Evolutionary conservation across 2,329 filamentous ascomycete genomes (phyloP).

Genomic region (Aspergillus aculeatus): DNA sequence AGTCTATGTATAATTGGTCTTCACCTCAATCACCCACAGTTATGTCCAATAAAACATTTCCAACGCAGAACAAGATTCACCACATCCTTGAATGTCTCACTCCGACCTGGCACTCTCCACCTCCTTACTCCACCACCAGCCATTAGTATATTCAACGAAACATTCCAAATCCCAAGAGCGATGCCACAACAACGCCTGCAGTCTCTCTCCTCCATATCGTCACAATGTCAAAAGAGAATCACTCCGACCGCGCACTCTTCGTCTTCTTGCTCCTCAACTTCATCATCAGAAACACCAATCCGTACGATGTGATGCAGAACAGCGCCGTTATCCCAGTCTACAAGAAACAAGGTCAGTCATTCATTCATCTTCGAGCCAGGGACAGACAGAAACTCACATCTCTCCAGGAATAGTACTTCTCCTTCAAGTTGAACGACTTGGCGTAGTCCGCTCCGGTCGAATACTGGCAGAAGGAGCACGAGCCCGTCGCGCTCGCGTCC

Average conservation of each 20-base stretch:
- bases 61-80: no score
- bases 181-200: no score
- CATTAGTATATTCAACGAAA: no score
- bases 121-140: no score
- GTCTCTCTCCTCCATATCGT: no score
- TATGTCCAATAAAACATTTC: no score
- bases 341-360: constrained; percentile 5
- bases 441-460: constrained; percentile 35
- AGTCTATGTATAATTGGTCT: no score
- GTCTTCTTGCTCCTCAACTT: constrained; percentile 50
- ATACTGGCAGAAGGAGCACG: constrained; percentile 35
- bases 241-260: constrained; percentile 43
- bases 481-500: constrained; percentile 26
- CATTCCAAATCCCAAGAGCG: no score
- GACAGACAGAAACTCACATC: constrained; percentile 29
- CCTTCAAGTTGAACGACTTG: constrained; percentile 32
- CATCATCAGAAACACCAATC: constrained; percentile 49
- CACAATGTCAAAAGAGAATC: background rate
- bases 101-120: no score
- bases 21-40: no score
- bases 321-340: constrained; percentile 45
- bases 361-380: background rate
- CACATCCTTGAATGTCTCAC: no score
- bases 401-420: constrained; percentile 39
- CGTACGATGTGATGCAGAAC: constrained; percentile 46